Evolutionary conservation across 179 eudicot species (phyloP), one percentile per base, ranked within the genome.

Genomic region (Camellia oleifera): DNA sequence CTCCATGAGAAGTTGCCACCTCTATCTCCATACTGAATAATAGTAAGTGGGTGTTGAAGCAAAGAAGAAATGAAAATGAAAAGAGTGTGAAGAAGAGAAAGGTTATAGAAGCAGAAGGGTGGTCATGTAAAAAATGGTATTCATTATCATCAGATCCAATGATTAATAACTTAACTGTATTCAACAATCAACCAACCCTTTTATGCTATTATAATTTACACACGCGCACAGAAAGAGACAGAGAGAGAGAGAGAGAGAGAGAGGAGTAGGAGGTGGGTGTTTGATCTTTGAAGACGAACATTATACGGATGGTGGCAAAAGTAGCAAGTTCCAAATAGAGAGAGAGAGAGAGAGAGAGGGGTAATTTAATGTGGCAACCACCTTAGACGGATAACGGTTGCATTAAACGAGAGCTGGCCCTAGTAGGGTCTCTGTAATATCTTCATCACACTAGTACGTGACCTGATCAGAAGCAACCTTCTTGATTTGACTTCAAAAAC

Each of bases 21-120:
- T 85, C 87, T 53, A 85, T 84, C 69, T 84, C 87, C 89, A 86
- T 85, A 45, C 1, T 44, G 44, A 48, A 48, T 7, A 48, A 4
- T 7, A 4, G 52, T 7, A 48, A 48, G 52, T 7, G 52, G 52
- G 52, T 32, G 40, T 32, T 32, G 40, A 7, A 4, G 52, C 52
- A 48, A 3, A 48, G 52, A 48, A 48, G 52, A 48, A 48, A 61
- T 5, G 44, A 45, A 10, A 42, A 50, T 68, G n/a, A n/a, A 44
- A 52, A 69, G 42, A 44, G 15, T 50, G 52, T 69, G 5, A 69
- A 68, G 53, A 50, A 46, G 50, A 67, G 67, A 26, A 18, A 18
- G 53, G 12, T 69, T 69, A 14, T 20, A 18, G 40, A 32, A 32
- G 40, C 40, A 32, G 40, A 1, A 32, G 40, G 40, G 40, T 32